Base-by-base conservation (phyloP, 768 basidiomycete genomes). In the Polyporus arcularius region DNA sequence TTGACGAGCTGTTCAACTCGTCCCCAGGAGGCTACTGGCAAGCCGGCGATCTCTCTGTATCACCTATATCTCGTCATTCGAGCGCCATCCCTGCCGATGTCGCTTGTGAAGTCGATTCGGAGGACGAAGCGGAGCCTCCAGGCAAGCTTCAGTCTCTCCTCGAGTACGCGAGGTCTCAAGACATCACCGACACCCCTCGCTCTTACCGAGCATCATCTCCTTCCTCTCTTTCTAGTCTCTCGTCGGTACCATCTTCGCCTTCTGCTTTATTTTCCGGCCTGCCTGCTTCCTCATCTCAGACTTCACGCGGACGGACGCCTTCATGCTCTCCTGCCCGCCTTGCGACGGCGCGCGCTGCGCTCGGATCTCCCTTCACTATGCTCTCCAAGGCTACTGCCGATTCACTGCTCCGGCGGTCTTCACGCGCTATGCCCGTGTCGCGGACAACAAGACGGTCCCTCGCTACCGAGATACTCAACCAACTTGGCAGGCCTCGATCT, bases 1-100 rank as follows among this genome's bases (percentile, higher is more conserved):
- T 67, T 8, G 48, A 67, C 31, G 52, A 55, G 18, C 60, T 67
- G 15, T 64, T 67, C 43, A 55, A 57, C 35, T 67, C 66, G 4
- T 67, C 66, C 16, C 66, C 66, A 2, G 60, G 54, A n/a, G 60
- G 60, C 1, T 61, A 57, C 53, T 67, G 66, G 66, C 57, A 63
- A 16, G 51, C 56, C 8, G 57, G 46, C 45, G 47, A 51, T 16
- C 41, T 31, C 15, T 60, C 60, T 11, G 16, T 62, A n/a, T 67
- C 66, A 6, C 63, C 66, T 21, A 53, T 61, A 38, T 54, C 55
- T 21, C 63, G 65, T 3, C 42, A 52, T 41, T 50, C 53, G 15
- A 53, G 46, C 39, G 32, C 18, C 40, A 41, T 21, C 16, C 28
- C 50, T 1, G 30, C 30, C 8, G 46, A 53, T 1, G 18, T 49